Percentiles rank a stretch among this genome's conserved stretches.
These are phyloP conservation scores for Phytophthora idaei DNA, from an alignment of 352 stramenopile species.

Conservation along the genomic window DNA sequence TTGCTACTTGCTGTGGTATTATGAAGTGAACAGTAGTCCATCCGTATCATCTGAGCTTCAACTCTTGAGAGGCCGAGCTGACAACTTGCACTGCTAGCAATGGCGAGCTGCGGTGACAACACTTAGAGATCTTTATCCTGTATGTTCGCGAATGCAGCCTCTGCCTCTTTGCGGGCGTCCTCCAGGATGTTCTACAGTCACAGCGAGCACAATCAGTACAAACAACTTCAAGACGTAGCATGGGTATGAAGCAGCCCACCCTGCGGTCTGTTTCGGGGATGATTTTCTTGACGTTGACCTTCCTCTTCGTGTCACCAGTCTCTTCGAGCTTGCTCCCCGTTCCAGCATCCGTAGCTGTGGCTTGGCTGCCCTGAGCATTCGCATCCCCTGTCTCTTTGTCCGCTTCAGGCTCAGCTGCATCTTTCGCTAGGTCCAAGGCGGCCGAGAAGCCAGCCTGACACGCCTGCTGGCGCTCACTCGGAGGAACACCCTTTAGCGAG, in stretches of 20 bases:
- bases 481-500: slow-evolving; percentile 41
- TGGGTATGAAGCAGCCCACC: slow-evolving; percentile 17
- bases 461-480: slow-evolving; percentile 45
- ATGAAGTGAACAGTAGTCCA: not conserved
- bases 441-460: slow-evolving; percentile 52
- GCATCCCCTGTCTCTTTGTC: slow-evolving; percentile 2
- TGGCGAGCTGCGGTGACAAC: not conserved
- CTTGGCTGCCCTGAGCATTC: slow-evolving; percentile 20
- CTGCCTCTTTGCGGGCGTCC: slow-evolving; percentile 44
- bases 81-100: not conserved
- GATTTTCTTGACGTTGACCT: slow-evolving; percentile 48
- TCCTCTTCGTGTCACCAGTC: slow-evolving; percentile 18
- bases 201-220: slow-evolving; percentile 5
- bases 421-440: slow-evolving; percentile 42
- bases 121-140: slow-evolving; percentile 38
- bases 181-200: slow-evolving; percentile 48
- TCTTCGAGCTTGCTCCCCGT: slow-evolving; percentile 1
- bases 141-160: slow-evolving; percentile 30
- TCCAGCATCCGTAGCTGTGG: slow-evolving; percentile 12
- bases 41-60: not conserved
- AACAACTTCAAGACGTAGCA: not conserved
- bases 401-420: slow-evolving; percentile 15
- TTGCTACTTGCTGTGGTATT: not conserved
- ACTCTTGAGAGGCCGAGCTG: not conserved
- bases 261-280: slow-evolving; percentile 31